Evolutionary conservation across 805 yeast genomes (phyloP).

Genomic region (Cyberlindnera meyerae): DNA sequence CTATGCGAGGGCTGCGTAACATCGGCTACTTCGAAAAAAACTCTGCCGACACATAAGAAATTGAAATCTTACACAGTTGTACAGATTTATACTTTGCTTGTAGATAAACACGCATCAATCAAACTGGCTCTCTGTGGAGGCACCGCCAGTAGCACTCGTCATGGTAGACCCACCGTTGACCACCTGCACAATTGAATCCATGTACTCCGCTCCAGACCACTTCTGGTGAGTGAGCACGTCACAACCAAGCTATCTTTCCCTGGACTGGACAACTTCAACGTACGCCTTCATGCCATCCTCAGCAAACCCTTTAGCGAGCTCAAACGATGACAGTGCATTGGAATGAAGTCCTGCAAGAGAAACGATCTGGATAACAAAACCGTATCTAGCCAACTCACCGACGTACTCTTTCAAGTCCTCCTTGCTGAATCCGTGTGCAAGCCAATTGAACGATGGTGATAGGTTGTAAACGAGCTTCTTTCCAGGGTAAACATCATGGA

Average conservation of each 20-base stretch:
- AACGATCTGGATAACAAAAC: constrained; percentile 55
- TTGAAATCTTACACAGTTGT: no score
- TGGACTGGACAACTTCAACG: constrained; percentile 45
- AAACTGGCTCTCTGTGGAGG: constrained; percentile 10
- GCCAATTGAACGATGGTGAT: constrained; percentile 60
- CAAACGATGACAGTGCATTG: constrained; percentile 47
- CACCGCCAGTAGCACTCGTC: constrained; percentile 17
- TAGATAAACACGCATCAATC: neutral
- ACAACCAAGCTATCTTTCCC: constrained; percentile 40
- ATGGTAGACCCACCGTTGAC: constrained; percentile 16
- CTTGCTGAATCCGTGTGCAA: constrained; percentile 48
- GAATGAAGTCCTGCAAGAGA: constrained; percentile 58
- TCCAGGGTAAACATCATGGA: constrained; percentile 44
- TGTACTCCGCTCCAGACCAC: constrained; percentile 59
- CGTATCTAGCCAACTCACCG: constrained; percentile 49
- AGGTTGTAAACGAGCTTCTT: constrained; percentile 56
- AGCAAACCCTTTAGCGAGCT: constrained; percentile 43
- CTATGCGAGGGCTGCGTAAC: neutral
- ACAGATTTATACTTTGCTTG: no score
- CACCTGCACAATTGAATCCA: constrained; percentile 30
- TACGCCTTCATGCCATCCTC: constrained; percentile 56
- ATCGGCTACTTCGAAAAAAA: neutral
- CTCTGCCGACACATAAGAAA: no score
- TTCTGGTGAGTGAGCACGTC: constrained; percentile 56
- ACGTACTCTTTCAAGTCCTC: constrained; percentile 43